Conservation (phyloP, 2,329 filamentous ascomycete genomes). For the Talaromyces funiculosus region DNA sequence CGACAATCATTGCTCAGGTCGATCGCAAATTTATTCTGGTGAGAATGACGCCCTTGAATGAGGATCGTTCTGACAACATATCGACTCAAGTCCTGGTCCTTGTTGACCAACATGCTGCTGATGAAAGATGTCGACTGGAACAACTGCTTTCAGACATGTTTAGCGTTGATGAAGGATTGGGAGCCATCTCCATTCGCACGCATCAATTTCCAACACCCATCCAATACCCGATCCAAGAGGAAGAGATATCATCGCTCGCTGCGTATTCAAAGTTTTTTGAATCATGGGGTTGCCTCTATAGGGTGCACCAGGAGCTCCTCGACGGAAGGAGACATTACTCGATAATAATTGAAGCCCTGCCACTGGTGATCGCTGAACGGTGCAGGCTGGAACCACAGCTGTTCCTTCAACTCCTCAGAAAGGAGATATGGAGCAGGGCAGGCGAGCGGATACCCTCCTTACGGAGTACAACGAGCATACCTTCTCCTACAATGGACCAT, state of each 20-base stretch:
- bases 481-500: not conserved
- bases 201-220: conserved; percentile 48
- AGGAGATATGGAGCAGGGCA: conserved; percentile 64
- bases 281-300: conserved; percentile 69
- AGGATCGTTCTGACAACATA: not conserved
- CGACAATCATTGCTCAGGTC: conserved; percentile 71
- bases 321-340: conserved; percentile 4
- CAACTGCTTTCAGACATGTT: conserved; percentile 57
- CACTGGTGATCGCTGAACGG: conserved; percentile 67
- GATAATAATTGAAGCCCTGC: conserved; percentile 56
- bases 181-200: conserved; percentile 23
- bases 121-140: conserved; percentile 81
- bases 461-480: not conserved
- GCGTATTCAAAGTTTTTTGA: conserved; percentile 54
- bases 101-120: conserved; percentile 90
- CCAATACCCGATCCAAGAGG: conserved; percentile 57
- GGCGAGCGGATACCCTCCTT: conserved; percentile 30
- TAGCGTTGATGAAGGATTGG: conserved; percentile 10
- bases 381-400: conserved; percentile 68
- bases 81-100: conserved; percentile 54
- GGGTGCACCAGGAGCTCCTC: conserved; percentile 28
- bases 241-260: conserved; percentile 57
- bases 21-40: conserved; percentile 84
- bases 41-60: conserved; percentile 43
- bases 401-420: conserved; percentile 66